Evolutionary conservation across 1,284 basidiomycete species (phyloP).

Genomic region (Malassezia restricta): DNA sequence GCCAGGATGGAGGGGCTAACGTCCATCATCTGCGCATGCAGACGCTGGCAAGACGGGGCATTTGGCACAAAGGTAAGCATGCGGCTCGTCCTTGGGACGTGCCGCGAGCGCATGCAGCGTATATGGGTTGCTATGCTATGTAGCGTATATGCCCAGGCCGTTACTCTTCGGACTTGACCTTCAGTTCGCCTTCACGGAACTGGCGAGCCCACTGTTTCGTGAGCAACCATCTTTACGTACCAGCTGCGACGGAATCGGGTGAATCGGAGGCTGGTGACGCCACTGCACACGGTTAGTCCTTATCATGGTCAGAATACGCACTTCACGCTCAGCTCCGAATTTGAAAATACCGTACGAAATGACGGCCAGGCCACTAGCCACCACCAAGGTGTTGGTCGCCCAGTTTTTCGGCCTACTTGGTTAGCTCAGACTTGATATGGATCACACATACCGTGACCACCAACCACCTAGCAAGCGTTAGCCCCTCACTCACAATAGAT

Average conservation of each 20-base stretch:
- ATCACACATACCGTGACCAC: background rate
- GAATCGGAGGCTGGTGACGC: conserved; percentile 39
- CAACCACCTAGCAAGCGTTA: background rate
- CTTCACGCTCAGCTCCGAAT: conserved; percentile 51
- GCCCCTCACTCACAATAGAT: background rate
- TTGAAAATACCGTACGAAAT: conserved; percentile 50
- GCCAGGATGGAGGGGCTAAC: too few species aligned
- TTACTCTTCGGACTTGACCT: conserved; percentile 23
- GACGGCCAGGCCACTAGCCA: conserved; percentile 48
- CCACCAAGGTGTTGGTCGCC: conserved; percentile 50
- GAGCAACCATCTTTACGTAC: background rate
- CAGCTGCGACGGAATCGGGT: conserved; percentile 30
- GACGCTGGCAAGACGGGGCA: too few species aligned
- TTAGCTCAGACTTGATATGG: background rate
- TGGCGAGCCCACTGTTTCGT: conserved; percentile 40
- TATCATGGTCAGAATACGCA: conserved; percentile 28
- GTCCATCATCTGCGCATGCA: too few species aligned
- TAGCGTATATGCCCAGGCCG: too few species aligned
- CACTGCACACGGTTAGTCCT: conserved; percentile 19
- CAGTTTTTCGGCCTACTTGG: conserved; percentile 50
- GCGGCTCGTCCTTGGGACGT: too few species aligned
- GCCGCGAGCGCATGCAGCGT: too few species aligned
- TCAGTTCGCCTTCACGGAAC: conserved; percentile 40
- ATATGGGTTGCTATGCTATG: too few species aligned
- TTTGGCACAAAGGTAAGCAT: too few species aligned